Evolutionary conservation across 768 basidiomycete genomes (phyloP), one percentile per base, ranked within the genome.

Genomic region (Suillus hirtellus): DNA sequence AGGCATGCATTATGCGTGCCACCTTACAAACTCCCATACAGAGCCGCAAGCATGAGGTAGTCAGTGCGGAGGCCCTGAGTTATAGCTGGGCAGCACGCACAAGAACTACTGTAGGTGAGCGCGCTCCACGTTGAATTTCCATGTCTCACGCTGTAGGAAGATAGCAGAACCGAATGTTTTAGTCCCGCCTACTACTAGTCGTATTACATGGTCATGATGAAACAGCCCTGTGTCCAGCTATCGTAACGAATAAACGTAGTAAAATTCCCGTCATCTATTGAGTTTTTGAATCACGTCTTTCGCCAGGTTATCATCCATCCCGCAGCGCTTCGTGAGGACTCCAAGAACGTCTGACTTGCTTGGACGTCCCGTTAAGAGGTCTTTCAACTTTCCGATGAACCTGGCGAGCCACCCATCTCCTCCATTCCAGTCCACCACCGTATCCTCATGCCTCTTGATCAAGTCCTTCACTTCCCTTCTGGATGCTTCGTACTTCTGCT

Each of bases 401-500:
- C 52, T 19, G 31, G 5, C 19, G 12, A 53, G 52, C 52, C 52
- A 53, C 31, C 52, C 31, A 19, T 53, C 52, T 34, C 52, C 52
- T 53, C 52, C 31, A n/a, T 34, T 34, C 52, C 52, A 56, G 34
- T 58, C 15, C 53, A 21, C 60, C 34, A 61, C 35, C 3, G 38
- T 35, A 37, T 31, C 6, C 11, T 10, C 1, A 34, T 53, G 34
- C 4, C 31, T 10, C n/a, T 2, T 34, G 31, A 53, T 53, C 52
- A 53, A 24, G 19, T 40, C 9, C 10, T 15, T 6, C 14, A n/a
- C 52, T 54, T 21, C 38, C 3, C 1, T 8, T 40, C 4, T 38
- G 60, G 35, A 56, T 27, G 31, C 4, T 1, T n/a, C 38, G 21
- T 17, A 73, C 46, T 65, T 65, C 56, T 47, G 24, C 37, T 2